Percentiles rank a stretch among this genome's conserved stretches.
Conservation (phyloP, 2,329 filamentous ascomycete genomes). For the Aspergillus fijiensis region DNA sequence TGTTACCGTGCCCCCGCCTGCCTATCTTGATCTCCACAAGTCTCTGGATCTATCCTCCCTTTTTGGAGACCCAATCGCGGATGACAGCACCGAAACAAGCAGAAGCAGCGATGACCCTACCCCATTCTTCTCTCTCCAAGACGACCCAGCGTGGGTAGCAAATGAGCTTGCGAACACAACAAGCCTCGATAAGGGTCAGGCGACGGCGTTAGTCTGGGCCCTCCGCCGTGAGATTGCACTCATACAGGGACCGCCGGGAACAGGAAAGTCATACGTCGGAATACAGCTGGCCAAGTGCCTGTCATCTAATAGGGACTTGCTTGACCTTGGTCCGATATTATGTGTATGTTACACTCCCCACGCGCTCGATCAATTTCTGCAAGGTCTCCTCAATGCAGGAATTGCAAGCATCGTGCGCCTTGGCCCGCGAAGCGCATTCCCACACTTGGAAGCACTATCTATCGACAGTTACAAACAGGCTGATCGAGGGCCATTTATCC, state of each 20-base stretch:
- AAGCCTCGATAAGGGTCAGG: constrained; percentile 9
- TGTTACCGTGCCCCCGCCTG: neutral
- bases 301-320: constrained; percentile 8
- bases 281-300: constrained; percentile 22
- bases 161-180: neutral
- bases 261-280: constrained; percentile 29
- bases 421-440: constrained; percentile 1
- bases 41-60: neutral
- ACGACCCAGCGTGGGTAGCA: neutral
- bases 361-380: constrained; percentile 14
- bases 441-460: neutral
- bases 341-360: constrained; percentile 14
- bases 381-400: constrained; percentile 1
- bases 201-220: constrained; percentile 7
- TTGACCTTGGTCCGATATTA: constrained; percentile 5
- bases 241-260: constrained; percentile 28
- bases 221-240: constrained; percentile 19
- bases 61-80: neutral
- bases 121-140: neutral
- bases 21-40: neutral
- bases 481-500: neutral
- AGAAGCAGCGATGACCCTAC: neutral
- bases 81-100: neutral
- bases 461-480: neutral
- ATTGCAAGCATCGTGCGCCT: constrained; percentile 9